Base-by-base conservation (phyloP, 192 early-diverging fungal genomes). In the Coemansia pectinata region DNA sequence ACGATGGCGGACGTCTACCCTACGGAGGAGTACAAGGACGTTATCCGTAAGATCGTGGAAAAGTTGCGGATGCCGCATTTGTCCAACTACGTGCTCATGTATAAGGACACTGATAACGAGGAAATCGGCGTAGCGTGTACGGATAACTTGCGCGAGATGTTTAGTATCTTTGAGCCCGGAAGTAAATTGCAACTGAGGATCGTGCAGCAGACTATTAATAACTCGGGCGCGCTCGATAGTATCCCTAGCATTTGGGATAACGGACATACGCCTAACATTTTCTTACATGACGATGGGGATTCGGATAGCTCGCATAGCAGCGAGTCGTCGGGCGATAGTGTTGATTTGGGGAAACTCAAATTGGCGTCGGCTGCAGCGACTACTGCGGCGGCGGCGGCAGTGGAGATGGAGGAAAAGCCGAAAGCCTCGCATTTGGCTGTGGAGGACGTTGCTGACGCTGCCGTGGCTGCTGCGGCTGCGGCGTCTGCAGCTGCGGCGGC, bases 101-200 rank as follows among this genome's bases (percentile, higher is more conserved):
- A 77, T 61, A 83, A 31, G 59, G 80, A 83, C 40, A 76, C 72
- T 3, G 80, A 83, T 44, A 66, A 72, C 31, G 75, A 83, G 72
- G 80, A 83, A n/a, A 83, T 83, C 40, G 80, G 75, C 38, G 76
- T 83, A 9, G 80, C 72, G 27, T 83, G 80, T 57, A 74, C 75
- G 0, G 80, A 77, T 45, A 77, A 83, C 41, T 12, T 83, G 66
- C 72, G 71, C 21, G 80, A 83, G 69, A 83, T 83, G 80, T 77
- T 83, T 38, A 41, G 34, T 15, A 52, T 83, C 25, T 83, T 83
- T 55, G 75, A 77, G 67, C 80, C 80, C 1, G 80, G 80, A 1
- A 74, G 75, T 48, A 62, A 70, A 15, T 21, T 77, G 34, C 80
- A 77, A 60, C 69, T 83, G 23, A 73, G 65, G 9, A 83, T 83